A percentile compares a stretch with the other conserved stretches of the same genome.
Evolutionary conservation across 1,284 basidiomycete genomes (phyloP).

Genomic region (Ceratobasidium sp.): DNA sequence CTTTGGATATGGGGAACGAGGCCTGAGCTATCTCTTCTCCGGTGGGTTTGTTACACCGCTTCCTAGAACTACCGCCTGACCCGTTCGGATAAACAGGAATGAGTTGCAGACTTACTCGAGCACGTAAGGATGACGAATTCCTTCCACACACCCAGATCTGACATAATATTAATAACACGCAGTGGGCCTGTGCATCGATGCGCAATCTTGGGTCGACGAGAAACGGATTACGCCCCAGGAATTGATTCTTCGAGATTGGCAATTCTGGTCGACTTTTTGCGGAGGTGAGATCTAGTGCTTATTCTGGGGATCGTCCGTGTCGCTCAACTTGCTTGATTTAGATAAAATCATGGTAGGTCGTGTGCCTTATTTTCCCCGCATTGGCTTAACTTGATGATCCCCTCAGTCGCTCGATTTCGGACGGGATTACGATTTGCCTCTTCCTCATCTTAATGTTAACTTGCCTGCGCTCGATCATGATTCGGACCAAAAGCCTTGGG

Average conservation of each 20-base stretch:
- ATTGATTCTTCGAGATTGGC: constrained; percentile 69
- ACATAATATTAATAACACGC: not conserved
- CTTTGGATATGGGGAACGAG: constrained; percentile 58
- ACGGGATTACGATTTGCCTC: constrained; percentile 66
- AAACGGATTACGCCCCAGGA: constrained; percentile 66
- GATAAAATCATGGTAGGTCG: constrained; percentile 37
- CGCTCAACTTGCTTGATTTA: constrained; percentile 57
- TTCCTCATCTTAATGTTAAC: constrained; percentile 50
- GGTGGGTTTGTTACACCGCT: constrained; percentile 40
- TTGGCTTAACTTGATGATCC: constrained; percentile 1
- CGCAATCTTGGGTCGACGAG: constrained; percentile 67
- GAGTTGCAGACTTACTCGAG: constrained; percentile 65
- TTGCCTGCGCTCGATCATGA: constrained; percentile 14
- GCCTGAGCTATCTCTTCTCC: constrained; percentile 52
- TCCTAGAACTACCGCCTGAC: not conserved
- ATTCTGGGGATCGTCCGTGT: constrained; percentile 56
- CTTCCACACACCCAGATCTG: not conserved
- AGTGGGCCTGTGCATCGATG: constrained; percentile 73
- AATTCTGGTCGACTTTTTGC: constrained; percentile 68
- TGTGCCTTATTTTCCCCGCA: constrained; percentile 52
- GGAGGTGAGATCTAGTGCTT: constrained; percentile 55
- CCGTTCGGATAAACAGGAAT: constrained; percentile 59
- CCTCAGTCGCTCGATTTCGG: constrained; percentile 54
- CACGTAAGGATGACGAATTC: constrained; percentile 54
- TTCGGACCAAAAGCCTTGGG: constrained; percentile 16